Percentiles rank a stretch among this genome's conserved stretches.
Conservation (phyloP, 2,329 filamentous ascomycete genomes). For the Penicillium sp. region DNA sequence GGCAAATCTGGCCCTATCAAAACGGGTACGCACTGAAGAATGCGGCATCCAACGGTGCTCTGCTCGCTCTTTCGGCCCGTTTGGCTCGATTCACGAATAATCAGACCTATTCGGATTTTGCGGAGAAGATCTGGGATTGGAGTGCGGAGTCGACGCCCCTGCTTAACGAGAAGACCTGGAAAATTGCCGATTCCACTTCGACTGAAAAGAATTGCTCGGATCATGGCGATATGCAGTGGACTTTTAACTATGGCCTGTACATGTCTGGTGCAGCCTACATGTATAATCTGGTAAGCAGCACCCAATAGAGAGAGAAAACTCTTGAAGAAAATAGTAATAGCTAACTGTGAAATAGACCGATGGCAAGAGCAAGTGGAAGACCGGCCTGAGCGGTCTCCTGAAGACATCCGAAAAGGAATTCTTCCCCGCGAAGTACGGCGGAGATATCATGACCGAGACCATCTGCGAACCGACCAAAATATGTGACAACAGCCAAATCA, state of each 20-base stretch:
- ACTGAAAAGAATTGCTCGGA: constrained; percentile 59
- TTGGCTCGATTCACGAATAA: constrained; percentile 15
- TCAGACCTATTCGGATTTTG: constrained; percentile 15
- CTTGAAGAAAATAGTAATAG: too few species aligned
- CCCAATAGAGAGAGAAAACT: too few species aligned
- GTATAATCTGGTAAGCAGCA: constrained; percentile 66
- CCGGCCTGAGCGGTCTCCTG: constrained; percentile 60
- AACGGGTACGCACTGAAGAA: constrained; percentile 17
- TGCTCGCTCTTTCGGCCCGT: constrained; percentile 18
- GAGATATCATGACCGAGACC: constrained; percentile 66
- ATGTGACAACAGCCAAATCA: constrained; percentile 71
- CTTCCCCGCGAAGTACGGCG: constrained; percentile 50
- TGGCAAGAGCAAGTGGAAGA: constrained; percentile 55
- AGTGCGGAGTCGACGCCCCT: constrained; percentile 6
- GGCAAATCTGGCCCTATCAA: constrained; percentile 17
- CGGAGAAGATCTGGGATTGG: constrained; percentile 23
- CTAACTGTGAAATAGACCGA: constrained; percentile 35
- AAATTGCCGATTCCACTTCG: constrained; percentile 13
- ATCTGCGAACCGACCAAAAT: constrained; percentile 64
- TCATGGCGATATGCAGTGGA: constrained; percentile 66
- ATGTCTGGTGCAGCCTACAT: constrained; percentile 66
- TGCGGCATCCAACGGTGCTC: constrained; percentile 15
- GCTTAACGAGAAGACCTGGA: constrained; percentile 17
- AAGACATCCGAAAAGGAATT: constrained; percentile 51
- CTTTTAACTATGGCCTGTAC: constrained; percentile 67